These are phyloP conservation scores for Mycena amicta DNA, from an alignment of 768 basidiomycete genomes.

Conservation along the genomic window DNA sequence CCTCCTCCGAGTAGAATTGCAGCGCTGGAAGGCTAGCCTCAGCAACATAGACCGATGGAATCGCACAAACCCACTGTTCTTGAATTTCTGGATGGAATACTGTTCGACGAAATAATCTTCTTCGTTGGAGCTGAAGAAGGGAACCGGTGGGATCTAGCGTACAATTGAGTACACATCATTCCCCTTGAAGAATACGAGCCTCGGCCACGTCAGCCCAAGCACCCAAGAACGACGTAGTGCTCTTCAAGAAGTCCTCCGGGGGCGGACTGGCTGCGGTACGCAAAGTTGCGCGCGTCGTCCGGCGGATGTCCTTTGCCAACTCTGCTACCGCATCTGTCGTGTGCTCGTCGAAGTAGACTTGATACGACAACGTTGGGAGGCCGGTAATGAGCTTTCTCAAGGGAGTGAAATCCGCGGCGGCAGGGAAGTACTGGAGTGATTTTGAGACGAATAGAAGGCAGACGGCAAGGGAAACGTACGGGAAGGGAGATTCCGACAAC, in stretches of 20 bases:
- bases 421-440: slow-evolving; percentile 57
- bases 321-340: slow-evolving; percentile 53
- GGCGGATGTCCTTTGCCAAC: slow-evolving; percentile 56
- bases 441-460: neutral
- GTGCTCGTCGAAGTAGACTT: slow-evolving; percentile 59
- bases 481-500: slow-evolving; percentile 64
- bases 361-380: slow-evolving; percentile 63
- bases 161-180: too few species aligned
- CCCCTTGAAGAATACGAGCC: slow-evolving; percentile 33
- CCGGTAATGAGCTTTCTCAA: slow-evolving; percentile 38
- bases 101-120: slow-evolving; percentile 74
- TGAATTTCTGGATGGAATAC: slow-evolving; percentile 59
- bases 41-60: neutral
- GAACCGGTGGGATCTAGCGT: slow-evolving; percentile 57
- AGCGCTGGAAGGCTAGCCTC: slow-evolving; percentile 45
- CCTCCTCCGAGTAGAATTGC: slow-evolving; percentile 64
- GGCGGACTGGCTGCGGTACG: slow-evolving; percentile 57
- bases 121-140: slow-evolving; percentile 61
- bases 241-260: slow-evolving; percentile 56
- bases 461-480: slow-evolving; percentile 35
- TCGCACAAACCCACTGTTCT: slow-evolving; percentile 50
- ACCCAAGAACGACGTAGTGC: slow-evolving; percentile 48
- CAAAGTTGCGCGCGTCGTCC: slow-evolving; percentile 59
- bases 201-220: slow-evolving; percentile 53
- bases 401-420: slow-evolving; percentile 50